These are phyloP conservation scores for Rhodotorula sp. DNA, from an alignment of 1,284 basidiomycete species.

Conservation along the genomic window DNA sequence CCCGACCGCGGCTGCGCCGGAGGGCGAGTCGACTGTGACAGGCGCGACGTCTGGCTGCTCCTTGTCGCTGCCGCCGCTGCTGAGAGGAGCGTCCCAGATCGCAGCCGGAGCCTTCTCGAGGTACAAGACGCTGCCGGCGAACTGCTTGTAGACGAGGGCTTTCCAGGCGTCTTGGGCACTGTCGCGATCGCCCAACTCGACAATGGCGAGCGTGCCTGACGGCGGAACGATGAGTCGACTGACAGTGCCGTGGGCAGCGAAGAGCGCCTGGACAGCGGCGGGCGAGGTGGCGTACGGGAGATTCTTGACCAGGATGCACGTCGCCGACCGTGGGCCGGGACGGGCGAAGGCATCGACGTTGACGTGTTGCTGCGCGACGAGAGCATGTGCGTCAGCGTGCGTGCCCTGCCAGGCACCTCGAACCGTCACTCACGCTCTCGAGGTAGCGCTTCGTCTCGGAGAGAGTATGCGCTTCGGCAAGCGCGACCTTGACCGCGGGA, in stretches of 20 bases:
- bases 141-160: slow-evolving; percentile 77
- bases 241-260: slow-evolving; percentile 74
- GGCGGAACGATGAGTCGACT: slow-evolving; percentile 80
- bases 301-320: slow-evolving; percentile 90
- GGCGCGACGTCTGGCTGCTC: background rate
- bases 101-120: slow-evolving; percentile 86
- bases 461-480: slow-evolving; percentile 95
- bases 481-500: slow-evolving; percentile 81
- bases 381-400: background rate
- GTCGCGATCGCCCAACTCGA: slow-evolving; percentile 72
- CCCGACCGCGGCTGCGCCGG: slow-evolving; percentile 49
- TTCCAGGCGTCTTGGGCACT: slow-evolving; percentile 75
- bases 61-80: background rate
- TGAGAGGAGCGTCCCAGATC: slow-evolving; percentile 54
- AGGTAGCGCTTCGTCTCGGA: slow-evolving; percentile 90
- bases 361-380: slow-evolving; percentile 51
- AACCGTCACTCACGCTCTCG: slow-evolving; percentile 58
- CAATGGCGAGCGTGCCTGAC: slow-evolving; percentile 87
- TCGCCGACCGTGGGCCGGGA: slow-evolving; percentile 64
- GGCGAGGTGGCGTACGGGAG: slow-evolving; percentile 86
- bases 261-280: slow-evolving; percentile 72
- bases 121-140: slow-evolving; percentile 87
- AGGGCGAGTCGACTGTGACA: background rate
- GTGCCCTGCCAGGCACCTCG: too few relatives aligned
- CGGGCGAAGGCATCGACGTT: slow-evolving; percentile 53